A percentile compares a stretch with the other conserved stretches of the same genome.
Evolutionary conservation across 192 early-diverging fungal species (phyloP).

Genomic region (Podila clonocystis): DNA sequence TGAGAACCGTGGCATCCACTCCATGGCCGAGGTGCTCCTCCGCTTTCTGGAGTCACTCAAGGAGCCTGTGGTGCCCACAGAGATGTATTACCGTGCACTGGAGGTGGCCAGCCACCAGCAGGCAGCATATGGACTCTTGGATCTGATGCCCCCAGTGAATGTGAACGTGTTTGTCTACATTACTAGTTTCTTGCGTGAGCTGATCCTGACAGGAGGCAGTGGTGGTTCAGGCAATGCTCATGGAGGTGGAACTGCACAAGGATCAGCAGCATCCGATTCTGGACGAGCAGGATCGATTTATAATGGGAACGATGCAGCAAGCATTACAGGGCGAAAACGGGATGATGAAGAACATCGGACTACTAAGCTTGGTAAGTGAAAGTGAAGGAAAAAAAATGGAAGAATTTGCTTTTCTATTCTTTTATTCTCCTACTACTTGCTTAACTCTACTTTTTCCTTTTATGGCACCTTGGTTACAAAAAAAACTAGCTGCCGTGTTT

Average conservation of each 20-base stretch:
- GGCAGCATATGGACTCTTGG: constrained; percentile 42
- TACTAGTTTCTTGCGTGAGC: constrained; percentile 79
- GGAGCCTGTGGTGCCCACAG: constrained; percentile 76
- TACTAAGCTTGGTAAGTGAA: constrained; percentile 36
- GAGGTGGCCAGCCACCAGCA: constrained; percentile 61
- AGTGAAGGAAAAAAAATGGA: neutral
- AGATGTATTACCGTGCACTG: constrained; percentile 70
- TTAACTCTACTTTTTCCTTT: neutral
- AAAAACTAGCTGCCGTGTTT: constrained; percentile 30
- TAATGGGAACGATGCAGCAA: constrained; percentile 16
- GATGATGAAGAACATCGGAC: constrained; percentile 42
- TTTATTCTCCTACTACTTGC: neutral
- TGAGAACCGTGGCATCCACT: constrained; percentile 63
- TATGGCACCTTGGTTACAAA: neutral
- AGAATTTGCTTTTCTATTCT: neutral
- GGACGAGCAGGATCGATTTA: constrained; percentile 22
- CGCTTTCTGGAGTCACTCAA: constrained; percentile 75
- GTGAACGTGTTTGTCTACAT: constrained; percentile 85
- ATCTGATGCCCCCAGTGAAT: constrained; percentile 67
- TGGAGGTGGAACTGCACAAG: neutral
- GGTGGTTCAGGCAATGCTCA: neutral
- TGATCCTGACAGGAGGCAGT: constrained; percentile 49
- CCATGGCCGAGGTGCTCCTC: constrained; percentile 77
- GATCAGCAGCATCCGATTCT: neutral
- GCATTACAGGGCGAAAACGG: constrained; percentile 15